Evolutionary conservation across 2,329 filamentous ascomycete genomes (phyloP), one percentile per base, ranked within the genome.

Genomic region (Pseudofabraea citricarpa): DNA sequence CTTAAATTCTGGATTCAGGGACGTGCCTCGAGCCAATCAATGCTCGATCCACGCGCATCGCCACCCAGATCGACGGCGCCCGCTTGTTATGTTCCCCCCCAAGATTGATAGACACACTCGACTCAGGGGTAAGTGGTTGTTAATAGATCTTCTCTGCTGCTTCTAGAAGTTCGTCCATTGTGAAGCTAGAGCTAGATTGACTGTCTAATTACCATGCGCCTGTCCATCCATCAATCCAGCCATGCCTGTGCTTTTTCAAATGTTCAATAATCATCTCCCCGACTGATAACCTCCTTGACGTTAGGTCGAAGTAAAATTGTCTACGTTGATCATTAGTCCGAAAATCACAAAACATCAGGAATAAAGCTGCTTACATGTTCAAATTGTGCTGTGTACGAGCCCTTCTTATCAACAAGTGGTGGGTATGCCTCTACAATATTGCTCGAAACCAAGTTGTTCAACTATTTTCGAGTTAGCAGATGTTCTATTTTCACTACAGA

Each of bases 351-450:
- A 41, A 6, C 7, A 16, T 16, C 3, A 20, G 22, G 18, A 13
- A 20, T 9, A 40, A 20, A 27, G 7, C 2, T 10, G 50, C 59
- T 57, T 70, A 94, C 90, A 71, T 96, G 90, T 73, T 96, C 90
- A 62, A 82, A 95, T 64, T 96, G 90, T 51, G 90, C 91, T 20
- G 90, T 94, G 66, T 95, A 95, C 20, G 87, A 94, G 46, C 91
- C 91, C 76, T 94, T 95, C 68, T 90, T 83, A 69, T 96, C 90
- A 55, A 86, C 83, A 56, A 96, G 72, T 22, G 90, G 90, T 29
- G 90, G 89, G 63, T 96, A 96, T 33, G 87, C 81, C 67, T 96
- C 87, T 33, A 96, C 87, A 55, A 96, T 86, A 46, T 89, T 90
- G 45, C 74, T 81, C 32, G 80, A 75, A 36, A 96, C 89, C 32